These are phyloP conservation scores for Cylindricascospora bacillispora DNA, from an alignment of 1,139 yeast species.

Conservation along the genomic window DNA sequence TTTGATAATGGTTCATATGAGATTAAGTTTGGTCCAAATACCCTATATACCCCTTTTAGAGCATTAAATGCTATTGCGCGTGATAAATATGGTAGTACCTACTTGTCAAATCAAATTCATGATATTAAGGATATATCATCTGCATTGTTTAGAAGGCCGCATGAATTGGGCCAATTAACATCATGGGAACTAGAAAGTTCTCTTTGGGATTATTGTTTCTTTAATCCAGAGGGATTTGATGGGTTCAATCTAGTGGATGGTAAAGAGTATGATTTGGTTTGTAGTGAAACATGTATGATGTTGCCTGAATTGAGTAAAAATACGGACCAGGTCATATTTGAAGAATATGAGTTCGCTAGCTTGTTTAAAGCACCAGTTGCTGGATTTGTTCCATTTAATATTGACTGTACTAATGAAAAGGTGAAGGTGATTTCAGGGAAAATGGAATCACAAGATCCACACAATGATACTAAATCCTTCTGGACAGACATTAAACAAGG, in stretches of 20 bases:
- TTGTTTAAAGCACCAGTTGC: slow-evolving; percentile 40
- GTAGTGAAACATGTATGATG: slow-evolving; percentile 64
- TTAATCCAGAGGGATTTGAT: slow-evolving; percentile 26
- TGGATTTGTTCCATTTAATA: slow-evolving; percentile 45
- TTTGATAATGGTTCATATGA: slow-evolving; percentile 85
- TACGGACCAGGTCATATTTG: slow-evolving; percentile 87
- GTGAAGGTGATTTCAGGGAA: slow-evolving; percentile 11
- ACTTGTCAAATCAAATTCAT: slow-evolving; percentile 59
- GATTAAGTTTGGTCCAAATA: slow-evolving; percentile 58
- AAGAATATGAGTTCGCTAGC: slow-evolving; percentile 73
- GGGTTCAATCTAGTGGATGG: slow-evolving; percentile 22
- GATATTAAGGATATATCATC: slow-evolving; percentile 66
- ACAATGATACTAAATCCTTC: too few species aligned
- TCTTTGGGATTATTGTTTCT: slow-evolving; percentile 79
- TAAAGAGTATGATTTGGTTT: slow-evolving; percentile 26
- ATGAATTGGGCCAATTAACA: slow-evolving; percentile 74
- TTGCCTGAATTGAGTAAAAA: slow-evolving; percentile 73
- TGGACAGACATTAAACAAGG: slow-evolving; percentile 6
- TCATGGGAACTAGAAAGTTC: slow-evolving; percentile 90
- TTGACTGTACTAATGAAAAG: slow-evolving; percentile 7
- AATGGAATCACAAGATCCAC: too few species aligned
- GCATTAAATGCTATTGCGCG: slow-evolving; percentile 62
- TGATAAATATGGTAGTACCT: slow-evolving; percentile 62
- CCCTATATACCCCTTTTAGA: slow-evolving; percentile 30
- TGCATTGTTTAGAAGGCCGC: slow-evolving; percentile 64